Percentiles rank a stretch among this genome's conserved stretches.
These are phyloP conservation scores for Carnegiea gigantea DNA, from an alignment of 179 eudicot species.

Conservation along the genomic window DNA sequence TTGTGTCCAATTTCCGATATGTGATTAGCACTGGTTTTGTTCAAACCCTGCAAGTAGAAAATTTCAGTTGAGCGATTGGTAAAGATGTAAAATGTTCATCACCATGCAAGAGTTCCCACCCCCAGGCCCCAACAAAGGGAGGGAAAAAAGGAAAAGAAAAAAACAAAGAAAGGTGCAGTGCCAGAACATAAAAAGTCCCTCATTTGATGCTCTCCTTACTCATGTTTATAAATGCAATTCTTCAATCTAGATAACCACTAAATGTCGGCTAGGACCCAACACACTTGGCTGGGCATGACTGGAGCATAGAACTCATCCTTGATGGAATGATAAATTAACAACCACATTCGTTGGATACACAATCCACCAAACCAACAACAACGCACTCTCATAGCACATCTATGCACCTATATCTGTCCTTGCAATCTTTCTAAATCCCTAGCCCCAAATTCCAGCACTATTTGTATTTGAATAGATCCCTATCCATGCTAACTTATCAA, in stretches of 20 bases:
- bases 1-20: constrained; percentile 34
- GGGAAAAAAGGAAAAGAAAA: neutral
- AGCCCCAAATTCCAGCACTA: neutral
- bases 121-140: neutral
- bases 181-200: neutral
- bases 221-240: neutral
- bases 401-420: too few relatives aligned
- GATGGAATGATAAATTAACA: too few relatives aligned
- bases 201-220: neutral
- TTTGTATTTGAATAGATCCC: neutral
- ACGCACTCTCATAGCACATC: neutral
- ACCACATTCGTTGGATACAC: too few relatives aligned
- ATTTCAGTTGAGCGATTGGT: neutral
- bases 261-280: neutral
- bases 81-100: neutral
- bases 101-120: neutral
- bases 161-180: neutral
- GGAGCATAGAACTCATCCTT: neutral
- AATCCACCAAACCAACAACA: neutral
- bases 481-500: neutral
- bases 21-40: constrained; percentile 30
- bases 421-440: too few relatives aligned
- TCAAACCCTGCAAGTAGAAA: constrained; percentile 28
- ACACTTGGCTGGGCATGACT: neutral
- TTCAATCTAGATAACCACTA: neutral